A percentile compares a stretch with the other conserved stretches of the same genome.
These are phyloP conservation scores for Lodderomyces margitis DNA, from an alignment of 1,139 yeast genomes.

Conservation along the genomic window DNA sequence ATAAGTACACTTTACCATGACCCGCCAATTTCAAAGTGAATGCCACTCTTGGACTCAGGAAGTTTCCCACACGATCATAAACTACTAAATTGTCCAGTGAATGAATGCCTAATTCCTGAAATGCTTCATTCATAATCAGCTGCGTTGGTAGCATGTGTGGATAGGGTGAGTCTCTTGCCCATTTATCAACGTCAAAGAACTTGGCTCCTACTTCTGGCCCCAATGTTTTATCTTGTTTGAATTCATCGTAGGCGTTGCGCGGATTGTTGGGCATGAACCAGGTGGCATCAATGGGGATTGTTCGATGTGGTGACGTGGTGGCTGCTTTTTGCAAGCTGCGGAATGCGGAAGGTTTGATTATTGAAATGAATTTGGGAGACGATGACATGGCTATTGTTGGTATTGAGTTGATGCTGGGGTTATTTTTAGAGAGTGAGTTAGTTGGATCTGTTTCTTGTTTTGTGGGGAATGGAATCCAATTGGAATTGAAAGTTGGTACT, in stretches of 20 bases:
- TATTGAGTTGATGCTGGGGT: too few relatives aligned
- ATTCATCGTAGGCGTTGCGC: conserved; percentile 58
- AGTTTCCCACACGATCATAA: conserved; percentile 81
- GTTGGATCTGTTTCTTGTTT: too few relatives aligned
- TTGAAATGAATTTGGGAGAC: conserved; percentile 3
- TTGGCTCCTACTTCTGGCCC: conserved; percentile 54
- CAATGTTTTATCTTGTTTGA: conserved; percentile 52
- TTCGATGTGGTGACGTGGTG: not conserved
- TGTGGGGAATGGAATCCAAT: too few relatives aligned
- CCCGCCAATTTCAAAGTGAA: conserved; percentile 85
- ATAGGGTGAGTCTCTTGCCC: conserved; percentile 54
- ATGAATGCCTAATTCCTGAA: conserved; percentile 47
- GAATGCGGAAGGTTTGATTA: conserved; percentile 8
- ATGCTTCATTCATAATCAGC: conserved; percentile 50
- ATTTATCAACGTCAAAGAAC: conserved; percentile 77
- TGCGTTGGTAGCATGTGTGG: conserved; percentile 88
- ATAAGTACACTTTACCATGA: conserved; percentile 61
- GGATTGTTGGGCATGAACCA: conserved; percentile 87
- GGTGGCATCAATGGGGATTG: conserved; percentile 79
- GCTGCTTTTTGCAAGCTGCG: conserved; percentile 4
- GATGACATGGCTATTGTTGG: too few relatives aligned
- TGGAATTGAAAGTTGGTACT: too few relatives aligned
- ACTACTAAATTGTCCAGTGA: conserved; percentile 65
- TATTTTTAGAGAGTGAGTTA: too few relatives aligned
- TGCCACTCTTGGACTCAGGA: conserved; percentile 86